Evolutionary conservation across 2,329 filamentous ascomycete genomes (phyloP), one percentile per base, ranked within the genome.

Genomic region (Diaporthe sp.): DNA sequence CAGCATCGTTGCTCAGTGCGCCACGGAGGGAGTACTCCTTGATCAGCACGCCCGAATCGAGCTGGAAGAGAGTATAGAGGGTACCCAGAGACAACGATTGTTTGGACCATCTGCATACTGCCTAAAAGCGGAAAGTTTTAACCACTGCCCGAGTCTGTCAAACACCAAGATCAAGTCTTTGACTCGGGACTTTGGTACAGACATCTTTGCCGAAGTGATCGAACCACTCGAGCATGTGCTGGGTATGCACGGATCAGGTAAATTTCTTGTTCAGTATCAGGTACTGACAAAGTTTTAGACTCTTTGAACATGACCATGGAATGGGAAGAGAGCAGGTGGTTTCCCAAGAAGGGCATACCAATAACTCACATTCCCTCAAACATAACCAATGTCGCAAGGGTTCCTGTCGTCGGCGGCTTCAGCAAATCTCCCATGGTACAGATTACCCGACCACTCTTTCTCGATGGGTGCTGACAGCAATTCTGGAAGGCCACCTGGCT

Each of bases 1-100:
- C 44, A 67, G 62, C 44, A 67, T 67, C 44, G 31, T 19, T 15
- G 44, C 62, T 8, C 42, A 51, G 42, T 67, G 62, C 19, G 28
- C 44, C 17, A 15, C 28, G 22, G 28, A 67, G 25, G 44, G 62
- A 6, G 13, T 37, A 7, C 28, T 67, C 44, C 62, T 67, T 12
- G 44, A 67, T 31, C 42, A 34, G 28, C 19, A n/a, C 2, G 19
- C 62, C 2, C 44, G 19, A 37, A n/a, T 17, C 44, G 17, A n/a
- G 4, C 4, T 65, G 44, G 62, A 67, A 37, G 17, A 46, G 25
- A 49, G 42, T 9, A 67, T 67, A 2, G 44, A 51, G 44, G 12
- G 13, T 17, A 2, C 2, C 4, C 39, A 65, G 44, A 51, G 12
- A 9, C 8, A 34, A 8, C 12, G 42, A 10, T 49, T 28, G 6